These are phyloP conservation scores for Kwoniella sp. DNA, from an alignment of 768 basidiomycete species.

Conservation along the genomic window DNA sequence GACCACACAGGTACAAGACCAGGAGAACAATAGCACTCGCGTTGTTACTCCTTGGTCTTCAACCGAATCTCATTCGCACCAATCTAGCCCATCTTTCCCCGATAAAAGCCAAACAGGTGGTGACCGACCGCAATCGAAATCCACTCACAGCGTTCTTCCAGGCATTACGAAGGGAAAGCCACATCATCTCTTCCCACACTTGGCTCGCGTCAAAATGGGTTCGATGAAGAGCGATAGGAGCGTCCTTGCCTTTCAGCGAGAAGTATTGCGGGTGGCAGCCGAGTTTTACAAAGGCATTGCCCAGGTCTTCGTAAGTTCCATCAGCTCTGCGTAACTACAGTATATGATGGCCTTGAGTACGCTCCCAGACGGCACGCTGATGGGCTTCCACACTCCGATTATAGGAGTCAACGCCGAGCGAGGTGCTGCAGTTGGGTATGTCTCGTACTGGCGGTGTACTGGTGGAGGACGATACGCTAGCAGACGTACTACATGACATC, in stretches of 20 bases:
- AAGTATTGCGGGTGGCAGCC: slow-evolving; percentile 11
- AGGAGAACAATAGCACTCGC: slow-evolving; percentile 12
- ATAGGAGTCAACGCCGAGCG: slow-evolving; percentile 6
- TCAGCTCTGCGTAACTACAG: neutral
- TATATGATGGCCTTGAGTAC: too few relatives aligned
- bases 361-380: too few relatives aligned
- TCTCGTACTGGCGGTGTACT: neutral
- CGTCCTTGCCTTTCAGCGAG: slow-evolving; percentile 15
- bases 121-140: neutral
- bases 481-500: slow-evolving; percentile 13
- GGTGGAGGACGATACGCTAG: slow-evolving; percentile 1
- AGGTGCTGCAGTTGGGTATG: slow-evolving; percentile 9
- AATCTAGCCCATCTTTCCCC: neutral
- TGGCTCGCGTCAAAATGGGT: slow-evolving; percentile 10
- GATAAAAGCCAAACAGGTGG: neutral
- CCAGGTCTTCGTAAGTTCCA: slow-evolving; percentile 18
- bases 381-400: too few relatives aligned
- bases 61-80: neutral
- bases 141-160: neutral
- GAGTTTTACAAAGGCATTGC: slow-evolving; percentile 13
- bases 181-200: neutral
- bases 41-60: neutral
- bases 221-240: neutral
- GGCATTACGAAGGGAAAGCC: neutral
- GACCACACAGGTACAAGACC: neutral